These are phyloP conservation scores for Yarrowia sp. DNA, from an alignment of 805 yeast genomes.

Conservation along the genomic window DNA sequence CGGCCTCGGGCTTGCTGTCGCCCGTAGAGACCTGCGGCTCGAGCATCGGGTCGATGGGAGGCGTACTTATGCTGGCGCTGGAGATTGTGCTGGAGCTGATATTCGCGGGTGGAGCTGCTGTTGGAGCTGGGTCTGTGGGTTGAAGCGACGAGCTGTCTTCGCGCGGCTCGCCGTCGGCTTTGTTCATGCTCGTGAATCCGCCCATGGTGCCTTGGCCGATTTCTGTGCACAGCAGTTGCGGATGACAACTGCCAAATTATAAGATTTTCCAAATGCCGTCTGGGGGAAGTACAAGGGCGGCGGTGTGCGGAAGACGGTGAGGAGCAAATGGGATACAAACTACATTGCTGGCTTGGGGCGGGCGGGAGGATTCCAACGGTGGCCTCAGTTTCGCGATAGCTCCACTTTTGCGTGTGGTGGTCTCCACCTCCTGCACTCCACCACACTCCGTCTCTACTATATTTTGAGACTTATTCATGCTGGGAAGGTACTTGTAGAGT, in stretches of 20 bases:
- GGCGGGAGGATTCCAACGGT: background rate
- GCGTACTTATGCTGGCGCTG: too few species aligned
- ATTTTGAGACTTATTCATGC: background rate
- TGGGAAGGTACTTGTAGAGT: background rate
- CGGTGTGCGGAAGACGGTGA: background rate
- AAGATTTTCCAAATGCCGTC: background rate
- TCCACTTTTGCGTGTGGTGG: too few species aligned
- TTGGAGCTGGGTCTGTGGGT: background rate
- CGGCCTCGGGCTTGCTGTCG: too few species aligned
- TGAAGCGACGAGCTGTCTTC: too few species aligned
- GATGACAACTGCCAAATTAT: background rate
- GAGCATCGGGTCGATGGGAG: background rate
- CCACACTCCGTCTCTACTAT: too few species aligned
- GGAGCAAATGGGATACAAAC: too few species aligned
- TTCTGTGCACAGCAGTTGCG: too few species aligned
- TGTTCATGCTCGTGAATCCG: conserved; percentile 20
- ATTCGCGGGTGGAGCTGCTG: background rate
- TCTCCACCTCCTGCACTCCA: too few species aligned
- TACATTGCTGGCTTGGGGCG: background rate
- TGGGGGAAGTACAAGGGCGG: background rate
- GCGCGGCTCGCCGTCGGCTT: too few species aligned
- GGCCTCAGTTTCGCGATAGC: background rate
- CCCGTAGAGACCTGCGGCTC: background rate
- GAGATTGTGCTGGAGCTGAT: too few species aligned
- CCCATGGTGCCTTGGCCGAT: too few species aligned